phyloP scores from a whole-genome alignment of 2,329 filamentous ascomycete species.

The Sordariomycetes sp. region DNA sequence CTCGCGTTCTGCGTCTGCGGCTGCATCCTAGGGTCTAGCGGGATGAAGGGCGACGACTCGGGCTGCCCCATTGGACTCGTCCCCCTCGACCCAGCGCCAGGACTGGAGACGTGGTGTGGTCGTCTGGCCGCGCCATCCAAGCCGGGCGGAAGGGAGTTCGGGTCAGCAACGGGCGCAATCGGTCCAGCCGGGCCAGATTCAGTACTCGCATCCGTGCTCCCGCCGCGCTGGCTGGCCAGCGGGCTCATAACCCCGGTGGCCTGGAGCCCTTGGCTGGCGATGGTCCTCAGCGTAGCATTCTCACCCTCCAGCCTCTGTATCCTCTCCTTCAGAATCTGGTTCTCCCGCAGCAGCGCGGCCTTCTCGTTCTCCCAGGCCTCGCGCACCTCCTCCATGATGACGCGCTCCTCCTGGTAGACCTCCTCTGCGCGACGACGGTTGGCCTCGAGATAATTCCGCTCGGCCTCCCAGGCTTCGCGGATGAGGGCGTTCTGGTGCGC shows the following conservation, averaged over 20 bases:
- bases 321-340: slow-evolving; percentile 29
- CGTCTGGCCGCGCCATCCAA: slow-evolving; percentile 22
- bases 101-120: slow-evolving; percentile 19
- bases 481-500: slow-evolving; percentile 32
- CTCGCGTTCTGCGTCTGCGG: slow-evolving; percentile 21
- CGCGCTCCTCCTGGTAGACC: slow-evolving; percentile 45
- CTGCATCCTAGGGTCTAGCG: slow-evolving; percentile 36
- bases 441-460: slow-evolving; percentile 43
- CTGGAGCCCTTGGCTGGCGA: slow-evolving; percentile 18
- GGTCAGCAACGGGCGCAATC: slow-evolving; percentile 11
- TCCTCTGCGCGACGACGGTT: slow-evolving; percentile 43
- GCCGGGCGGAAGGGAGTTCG: slow-evolving; percentile 19
- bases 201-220: slow-evolving; percentile 10
- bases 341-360: slow-evolving; percentile 26
- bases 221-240: slow-evolving; percentile 15
- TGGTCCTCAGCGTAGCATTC: slow-evolving; percentile 21
- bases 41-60: slow-evolving; percentile 25
- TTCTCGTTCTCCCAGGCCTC: slow-evolving; percentile 37
- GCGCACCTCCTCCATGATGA: slow-evolving; percentile 42
- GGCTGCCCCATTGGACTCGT: slow-evolving; percentile 23
- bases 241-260: slow-evolving; percentile 19
- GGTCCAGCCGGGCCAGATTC: background rate
- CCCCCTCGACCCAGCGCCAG: slow-evolving; percentile 11
- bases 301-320: slow-evolving; percentile 25
- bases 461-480: slow-evolving; percentile 42